Evolutionary conservation across 352 stramenopile genomes (phyloP), one percentile per base, ranked within the genome.

Genomic region (Sclerospora graminicola): DNA sequence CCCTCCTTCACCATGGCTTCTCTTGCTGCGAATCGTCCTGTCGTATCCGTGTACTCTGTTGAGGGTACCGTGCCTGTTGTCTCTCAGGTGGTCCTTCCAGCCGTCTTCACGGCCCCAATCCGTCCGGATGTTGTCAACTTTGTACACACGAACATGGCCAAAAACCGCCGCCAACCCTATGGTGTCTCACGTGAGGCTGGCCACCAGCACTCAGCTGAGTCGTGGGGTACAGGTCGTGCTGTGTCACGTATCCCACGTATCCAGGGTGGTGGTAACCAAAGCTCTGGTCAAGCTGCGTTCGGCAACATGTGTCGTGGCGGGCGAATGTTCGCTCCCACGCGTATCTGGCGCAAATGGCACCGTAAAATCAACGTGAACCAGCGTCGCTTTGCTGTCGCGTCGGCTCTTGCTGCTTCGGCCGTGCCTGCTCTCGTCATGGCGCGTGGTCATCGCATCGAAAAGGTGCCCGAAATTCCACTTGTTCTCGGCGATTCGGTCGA

Each of bases 231-330:
- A 37, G 96, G 96, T 54, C 95, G 96, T 66, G 96, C 96, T 56
- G 96, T 99, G 36, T 95, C 96, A 51, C 95, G 96, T 98, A 99
- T 99, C 70, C 95, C 96, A 45, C 95, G 96, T 96, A 96, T 99
- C 48, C 80, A 92, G 57, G 95, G 95, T 57, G 93, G 95, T 41
- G 96, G 96, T 82, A 99, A 96, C 64, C 92, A 95, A 64, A 84
- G 91, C 48, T 96, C 95, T 21, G 95, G 95, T 60, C 96, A 99
- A 75, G 96, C 91, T 82, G 96, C 96, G 23, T 99, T 98, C 80
- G 96, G 95, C 49, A 98, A 98, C 92, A 98, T 98, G 95, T 97
- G 90, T 79, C 93, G 89, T 77, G 89, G 82, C 52, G 96, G 94
- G 77, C 89, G 95, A 67, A 99, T 99, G 95, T 99, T 98, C 69